Evolutionary conservation across 257 asterid genomes (phyloP), one percentile per base, ranked within the genome.

Genomic region (Solanum pennellii): DNA sequence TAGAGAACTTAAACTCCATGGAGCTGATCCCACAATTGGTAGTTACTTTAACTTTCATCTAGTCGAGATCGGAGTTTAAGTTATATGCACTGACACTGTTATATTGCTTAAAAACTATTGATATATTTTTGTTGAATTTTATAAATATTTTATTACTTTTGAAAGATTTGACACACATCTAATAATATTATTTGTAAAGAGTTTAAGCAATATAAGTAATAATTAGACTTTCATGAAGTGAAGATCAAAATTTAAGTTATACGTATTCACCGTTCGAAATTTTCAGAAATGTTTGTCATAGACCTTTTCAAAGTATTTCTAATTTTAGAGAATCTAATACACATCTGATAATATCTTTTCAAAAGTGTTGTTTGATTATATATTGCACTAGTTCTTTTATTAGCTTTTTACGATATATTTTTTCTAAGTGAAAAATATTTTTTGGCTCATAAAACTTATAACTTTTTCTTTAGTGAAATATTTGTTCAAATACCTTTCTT

Each of bases 1-100:
- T 77, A 77, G 83, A 77, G 83, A 77, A 44, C 62, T 44, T 45
- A 44, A 77, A 77, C 62, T n/a, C n/a, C 83, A 42, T 25, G 83
- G 83, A 44, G 39, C 83, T 42, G 62, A 77, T 77, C 62, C 83
- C 23, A 44, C 83, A 9, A 25, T 44, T 4, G 83, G 83, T 77
- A 73, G 12, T 65, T 65, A 65, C 33, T 65, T n/a, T 0, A 65
- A 2, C 71, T n/a, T 65, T n/a, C 71, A 5, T n/a, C 7, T n/a
- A 65, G 4, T 5, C 3, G 1, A n/a, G 8, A 65, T 0, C 18
- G 2, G 1, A 65, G 72, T 65, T 65, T 65, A 65, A 65, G 72
- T 12, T 65, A 65, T 12, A 65, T 0, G 2, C 72, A 11, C 4
- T 2, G 71, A 62, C 33, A n/a, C 31, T n/a, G 8, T 5, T 62